These are phyloP conservation scores for Cymbopogon flexuosus DNA, from an alignment of 202 grass and related monocot species.

Conservation along the genomic window DNA sequence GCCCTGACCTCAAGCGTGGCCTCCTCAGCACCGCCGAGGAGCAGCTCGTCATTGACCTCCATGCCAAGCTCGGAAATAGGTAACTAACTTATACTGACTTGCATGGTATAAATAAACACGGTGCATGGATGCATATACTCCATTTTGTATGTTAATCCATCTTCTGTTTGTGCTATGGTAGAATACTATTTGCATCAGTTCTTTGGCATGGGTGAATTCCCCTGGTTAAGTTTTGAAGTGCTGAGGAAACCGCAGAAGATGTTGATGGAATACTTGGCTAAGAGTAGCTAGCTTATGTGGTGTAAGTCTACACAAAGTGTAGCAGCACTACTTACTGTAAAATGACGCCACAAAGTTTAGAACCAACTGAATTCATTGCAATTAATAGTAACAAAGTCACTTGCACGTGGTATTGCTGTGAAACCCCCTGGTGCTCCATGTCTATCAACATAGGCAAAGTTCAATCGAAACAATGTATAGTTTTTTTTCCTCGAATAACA, in stretches of 20 bases:
- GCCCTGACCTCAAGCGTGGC: conserved; percentile 80
- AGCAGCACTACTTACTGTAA: neutral
- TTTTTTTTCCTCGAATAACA: too few species aligned
- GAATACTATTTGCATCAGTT: neutral
- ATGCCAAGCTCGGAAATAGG: conserved; percentile 79
- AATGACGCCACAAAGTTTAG: neutral
- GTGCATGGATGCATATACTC: neutral
- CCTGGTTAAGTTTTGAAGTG: neutral
- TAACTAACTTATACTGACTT: too few species aligned
- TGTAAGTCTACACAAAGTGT: neutral
- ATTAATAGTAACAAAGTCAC: neutral
- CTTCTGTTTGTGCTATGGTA: neutral
- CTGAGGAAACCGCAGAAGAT: neutral
- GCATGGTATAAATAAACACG: too few species aligned
- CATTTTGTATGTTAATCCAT: neutral
- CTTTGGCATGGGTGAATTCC: neutral
- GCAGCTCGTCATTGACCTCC: conserved; percentile 68
- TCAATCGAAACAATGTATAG: too few species aligned
- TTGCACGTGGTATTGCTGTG: neutral
- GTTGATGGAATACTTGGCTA: neutral
- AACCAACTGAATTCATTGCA: conserved; percentile 1
- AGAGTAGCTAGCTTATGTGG: neutral
- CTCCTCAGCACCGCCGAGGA: conserved; percentile 74
- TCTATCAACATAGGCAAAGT: neutral
- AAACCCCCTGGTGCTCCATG: neutral